Base-by-base conservation (phyloP, 164 flowering plant genomes). In the Magnolia officinalis region DNA sequence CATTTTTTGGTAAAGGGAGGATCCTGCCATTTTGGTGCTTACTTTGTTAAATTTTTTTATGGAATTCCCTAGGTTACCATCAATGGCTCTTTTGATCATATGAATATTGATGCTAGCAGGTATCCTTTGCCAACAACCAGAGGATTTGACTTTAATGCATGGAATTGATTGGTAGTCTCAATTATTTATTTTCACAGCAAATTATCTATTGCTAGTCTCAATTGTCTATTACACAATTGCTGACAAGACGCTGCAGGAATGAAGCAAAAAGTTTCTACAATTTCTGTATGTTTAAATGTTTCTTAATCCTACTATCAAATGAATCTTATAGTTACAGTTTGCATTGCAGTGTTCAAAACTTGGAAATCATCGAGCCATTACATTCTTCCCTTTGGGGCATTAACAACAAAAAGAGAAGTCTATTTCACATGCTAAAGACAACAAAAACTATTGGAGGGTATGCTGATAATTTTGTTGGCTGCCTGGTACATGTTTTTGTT, bases 71-170 rank as follows among this genome's bases (percentile, higher is more conserved):
- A 94, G 99, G 98, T 96, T 75, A 92, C 98, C 37, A 94, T 96
- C 81, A 94, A 96, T 87, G 99, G 99, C 74, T 94, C 99, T 78
- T 93, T 88, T 84, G 97, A 92, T 78, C 99, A 96, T 82, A 86
- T 96, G 97, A 96, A 86, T 80, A 96, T 96, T 81, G 99, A 96
- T 87, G 91, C 97, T 66, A 96, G 98, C 1, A 96, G 98, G 99
- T 96, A 83, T 14, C 37, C 67, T 78, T 75, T 24, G 61, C 74
- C 72, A 24, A 55, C 23, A 73, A 58, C 20, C 68, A 52, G 29
- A 51, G 52, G 26, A 51, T 2, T 50, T 51, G 7, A 26, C 58
- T 2, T 45, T 2, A 19, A 18, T 70, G 50, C 24, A 13, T 64
- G 23, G 31, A 74, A 31, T 18, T 66, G 9, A 65, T 71, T 65